These are phyloP conservation scores for Catharanthus roseus DNA, from an alignment of 257 asterid genomes.

Conservation along the genomic window DNA sequence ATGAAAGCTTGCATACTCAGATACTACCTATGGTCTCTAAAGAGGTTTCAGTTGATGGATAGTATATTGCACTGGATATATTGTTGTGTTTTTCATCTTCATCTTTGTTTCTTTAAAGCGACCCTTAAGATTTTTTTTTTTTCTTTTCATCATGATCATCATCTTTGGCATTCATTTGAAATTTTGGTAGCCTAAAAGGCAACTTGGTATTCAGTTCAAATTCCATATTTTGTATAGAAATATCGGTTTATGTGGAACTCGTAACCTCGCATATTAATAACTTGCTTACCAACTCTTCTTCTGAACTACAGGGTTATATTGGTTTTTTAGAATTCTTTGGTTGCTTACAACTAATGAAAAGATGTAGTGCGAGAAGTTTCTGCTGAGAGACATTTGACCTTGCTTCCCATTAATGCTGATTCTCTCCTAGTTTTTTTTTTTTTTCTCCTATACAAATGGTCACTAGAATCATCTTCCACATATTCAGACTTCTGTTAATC, in stretches of 20 bases:
- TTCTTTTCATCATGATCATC: background rate
- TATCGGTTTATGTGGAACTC: background rate
- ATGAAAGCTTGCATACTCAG: conserved; percentile 46
- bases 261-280: too few relatives aligned
- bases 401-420: background rate
- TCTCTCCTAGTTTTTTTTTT: too few relatives aligned
- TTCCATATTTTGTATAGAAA: background rate
- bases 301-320: too few relatives aligned
- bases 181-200: background rate
- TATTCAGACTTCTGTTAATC: background rate
- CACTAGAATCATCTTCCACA: background rate
- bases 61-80: background rate
- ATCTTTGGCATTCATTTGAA: background rate
- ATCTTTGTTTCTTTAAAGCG: too few relatives aligned
- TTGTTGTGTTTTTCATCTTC: background rate
- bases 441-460: background rate
- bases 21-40: conserved; percentile 51
- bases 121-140: background rate
- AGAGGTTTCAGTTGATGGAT: conserved; percentile 21
- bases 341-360: conserved; percentile 5
- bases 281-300: too few relatives aligned
- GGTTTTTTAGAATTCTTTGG: too few relatives aligned
- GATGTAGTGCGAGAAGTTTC: background rate
- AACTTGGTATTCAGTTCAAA: background rate
- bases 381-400: background rate